phyloP scores from a whole-genome alignment of 2,329 filamentous ascomycete genomes.

The Penicillium verrucosum region DNA sequence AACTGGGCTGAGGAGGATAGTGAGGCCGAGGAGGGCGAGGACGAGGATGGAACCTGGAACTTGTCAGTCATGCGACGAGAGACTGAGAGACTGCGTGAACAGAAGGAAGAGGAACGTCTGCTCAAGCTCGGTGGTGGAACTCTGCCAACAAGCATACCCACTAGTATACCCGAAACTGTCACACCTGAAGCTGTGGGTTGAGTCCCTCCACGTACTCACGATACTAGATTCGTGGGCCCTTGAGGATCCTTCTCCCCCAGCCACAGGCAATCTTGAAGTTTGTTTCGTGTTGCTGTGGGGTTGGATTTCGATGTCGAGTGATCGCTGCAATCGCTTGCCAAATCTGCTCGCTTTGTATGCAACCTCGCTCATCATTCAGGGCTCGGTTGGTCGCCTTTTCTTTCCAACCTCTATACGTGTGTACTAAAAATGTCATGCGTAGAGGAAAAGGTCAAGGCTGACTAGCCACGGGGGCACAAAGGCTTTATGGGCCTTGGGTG shows the following conservation, averaged over 20 bases:
- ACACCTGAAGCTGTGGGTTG: constrained; percentile 30
- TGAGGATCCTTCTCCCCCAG: constrained; percentile 19
- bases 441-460: constrained; percentile 13
- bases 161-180: constrained; percentile 6
- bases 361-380: constrained; percentile 21
- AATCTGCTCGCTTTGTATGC: constrained; percentile 14
- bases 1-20: constrained; percentile 73
- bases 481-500: constrained; percentile 28
- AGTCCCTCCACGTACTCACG: constrained; percentile 20
- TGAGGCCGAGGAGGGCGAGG: constrained; percentile 52
- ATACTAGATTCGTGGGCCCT: constrained; percentile 28
- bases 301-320: constrained; percentile 27
- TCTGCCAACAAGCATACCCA: constrained; percentile 18
- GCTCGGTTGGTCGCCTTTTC: constrained; percentile 23
- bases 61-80: constrained; percentile 77
- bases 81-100: constrained; percentile 71
- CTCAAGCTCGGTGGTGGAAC: constrained; percentile 34
- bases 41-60: constrained; percentile 66
- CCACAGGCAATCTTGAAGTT: constrained; percentile 6
- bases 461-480: constrained; percentile 21
- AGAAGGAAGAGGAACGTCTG: constrained; percentile 73
- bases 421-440: constrained; percentile 5
- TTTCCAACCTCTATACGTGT: constrained; percentile 2
- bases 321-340: constrained; percentile 20
- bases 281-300: constrained; percentile 14